Conservation (phyloP, 208 protist species). For the Phytomonas francai region DNA sequence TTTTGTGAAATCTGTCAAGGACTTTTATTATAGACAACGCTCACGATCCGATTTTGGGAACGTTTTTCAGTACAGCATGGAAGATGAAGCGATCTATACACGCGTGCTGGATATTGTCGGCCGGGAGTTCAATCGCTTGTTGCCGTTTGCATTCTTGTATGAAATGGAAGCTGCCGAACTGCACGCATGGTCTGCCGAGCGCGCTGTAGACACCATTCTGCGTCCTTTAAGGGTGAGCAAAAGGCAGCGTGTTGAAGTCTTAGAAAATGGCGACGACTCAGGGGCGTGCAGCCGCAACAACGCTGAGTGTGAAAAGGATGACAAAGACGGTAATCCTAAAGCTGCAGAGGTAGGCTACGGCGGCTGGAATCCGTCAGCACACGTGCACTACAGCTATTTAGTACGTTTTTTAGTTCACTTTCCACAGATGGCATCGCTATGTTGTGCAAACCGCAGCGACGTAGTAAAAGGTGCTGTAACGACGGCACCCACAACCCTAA, state of each 20-base stretch:
- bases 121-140: constrained; percentile 45
- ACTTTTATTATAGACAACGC: constrained; percentile 38
- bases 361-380: constrained; percentile 2
- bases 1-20: constrained; percentile 38
- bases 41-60: constrained; percentile 46
- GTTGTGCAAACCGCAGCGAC: constrained; percentile 19
- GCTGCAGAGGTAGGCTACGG: neutral
- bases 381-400: constrained; percentile 63
- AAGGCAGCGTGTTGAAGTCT: neutral
- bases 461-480: constrained; percentile 4
- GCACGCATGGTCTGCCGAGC: constrained; percentile 34
- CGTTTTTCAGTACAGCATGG: constrained; percentile 48
- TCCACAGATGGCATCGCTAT: constrained; percentile 68
- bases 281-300: neutral
- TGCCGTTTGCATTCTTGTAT: constrained; percentile 59
- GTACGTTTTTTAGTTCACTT: constrained; percentile 78
- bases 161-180: constrained; percentile 54
- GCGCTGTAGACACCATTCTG: constrained; percentile 11
- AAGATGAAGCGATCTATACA: constrained; percentile 64
- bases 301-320: neutral
- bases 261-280: neutral
- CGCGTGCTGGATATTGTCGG: constrained; percentile 36
- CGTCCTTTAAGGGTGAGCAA: constrained; percentile 3
- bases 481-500: constrained; percentile 13
- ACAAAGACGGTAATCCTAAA: neutral